phyloP scores from a whole-genome alignment of 2,329 filamentous ascomycete species.

The Piedraia hortae region DNA sequence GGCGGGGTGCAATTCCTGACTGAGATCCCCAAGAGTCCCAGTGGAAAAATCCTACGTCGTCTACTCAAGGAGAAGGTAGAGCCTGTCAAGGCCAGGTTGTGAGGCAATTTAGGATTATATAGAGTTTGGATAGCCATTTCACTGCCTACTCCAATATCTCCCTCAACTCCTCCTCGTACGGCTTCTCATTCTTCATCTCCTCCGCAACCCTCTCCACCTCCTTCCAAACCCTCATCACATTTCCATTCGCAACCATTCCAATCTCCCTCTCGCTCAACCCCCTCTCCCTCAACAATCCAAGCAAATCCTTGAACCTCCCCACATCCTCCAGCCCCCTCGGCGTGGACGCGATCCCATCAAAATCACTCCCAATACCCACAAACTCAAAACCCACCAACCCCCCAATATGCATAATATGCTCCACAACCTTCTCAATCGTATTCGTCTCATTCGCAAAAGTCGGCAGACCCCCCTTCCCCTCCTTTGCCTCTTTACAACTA shows the following conservation, averaged over 20 bases:
- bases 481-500: conserved; percentile 35
- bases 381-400: conserved; percentile 61
- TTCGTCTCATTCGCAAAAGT: conserved; percentile 37
- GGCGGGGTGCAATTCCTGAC: conserved; percentile 19
- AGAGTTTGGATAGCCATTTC: too few species aligned
- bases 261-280: conserved; percentile 51
- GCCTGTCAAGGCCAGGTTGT: too few species aligned
- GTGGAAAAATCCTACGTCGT: conserved; percentile 20
- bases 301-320: conserved; percentile 50
- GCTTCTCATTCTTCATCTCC: conserved; percentile 27
- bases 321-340: conserved; percentile 64
- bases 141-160: too few species aligned
- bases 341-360: conserved; percentile 43
- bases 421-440: conserved; percentile 49
- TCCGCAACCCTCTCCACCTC: conserved; percentile 47
- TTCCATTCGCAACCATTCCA: conserved; percentile 49
- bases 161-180: conserved; percentile 22
- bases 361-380: conserved; percentile 73
- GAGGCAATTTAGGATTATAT: too few species aligned
- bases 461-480: conserved; percentile 32
- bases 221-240: conserved; percentile 60
- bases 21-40: conserved; percentile 19
- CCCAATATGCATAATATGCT: conserved; percentile 63
- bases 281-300: conserved; percentile 43
- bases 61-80: conserved; percentile 18